Base-by-base conservation (phyloP, 179 eudicot genomes). In the Heliamphora pulchella region DNA sequence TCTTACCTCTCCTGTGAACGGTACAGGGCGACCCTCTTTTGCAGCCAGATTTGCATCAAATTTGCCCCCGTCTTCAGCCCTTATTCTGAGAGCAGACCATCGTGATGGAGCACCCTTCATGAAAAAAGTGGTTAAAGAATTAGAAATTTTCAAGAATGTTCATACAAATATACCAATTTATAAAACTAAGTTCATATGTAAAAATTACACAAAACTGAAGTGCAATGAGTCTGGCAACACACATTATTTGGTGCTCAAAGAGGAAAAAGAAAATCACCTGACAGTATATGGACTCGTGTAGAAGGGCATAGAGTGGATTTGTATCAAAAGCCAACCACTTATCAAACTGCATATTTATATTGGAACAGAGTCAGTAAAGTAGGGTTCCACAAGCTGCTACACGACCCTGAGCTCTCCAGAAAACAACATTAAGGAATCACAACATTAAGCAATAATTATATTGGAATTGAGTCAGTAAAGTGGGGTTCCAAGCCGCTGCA, bases 261-360 rank as follows among this genome's bases (percentile, higher is more conserved):
- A 15, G 20, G 50, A 50, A 7, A 8, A 66, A 20, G 41, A 44
- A 7, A 31, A 59, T 66, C 75, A 93, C 99, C 97, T 96, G 96
- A 85, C 99, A 92, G 87, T 90, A 96, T 78, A 93, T 92, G 80
- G 89, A 31, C 89, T 96, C 99, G n/a, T 96, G 98, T 86, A 96
- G 84, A 74, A 93, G 84, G 77, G 92, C 99, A 84, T 92, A 96
- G 41, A 96, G 79, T 71, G 99, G 98, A 80, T 96, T 96, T 69
- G 92, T 87, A 71, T 91, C 92, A 79, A 92, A 93, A 82, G 81
- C 81, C 74, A 82, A 83, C 93, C 95, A 92, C 80, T 80, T 90
- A 83, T 93, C 99, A 82, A 88, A 90, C 98, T 96, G 92, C 88
- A 89, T 17, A 72, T 69, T 73, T 43, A 80, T 44, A 75, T 48